These are phyloP conservation scores for Russula virescens DNA, from an alignment of 768 basidiomycete genomes.

Conservation along the genomic window DNA sequence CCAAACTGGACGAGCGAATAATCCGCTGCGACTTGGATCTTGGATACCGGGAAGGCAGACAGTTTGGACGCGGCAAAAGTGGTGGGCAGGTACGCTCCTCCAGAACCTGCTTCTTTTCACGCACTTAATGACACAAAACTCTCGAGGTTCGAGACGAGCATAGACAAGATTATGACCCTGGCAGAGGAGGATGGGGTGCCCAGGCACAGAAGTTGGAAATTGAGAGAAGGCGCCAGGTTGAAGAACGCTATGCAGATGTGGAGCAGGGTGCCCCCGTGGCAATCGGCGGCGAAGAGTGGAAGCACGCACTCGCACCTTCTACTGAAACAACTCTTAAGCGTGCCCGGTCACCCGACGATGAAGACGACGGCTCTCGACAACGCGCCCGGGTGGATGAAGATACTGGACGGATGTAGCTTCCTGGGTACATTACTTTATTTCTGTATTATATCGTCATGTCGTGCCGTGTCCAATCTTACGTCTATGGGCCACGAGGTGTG, in stretches of 20 bases:
- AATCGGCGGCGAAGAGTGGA: slow-evolving; percentile 83
- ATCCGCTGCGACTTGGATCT: slow-evolving; percentile 97
- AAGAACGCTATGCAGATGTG: slow-evolving; percentile 80
- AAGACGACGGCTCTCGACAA: slow-evolving; percentile 54
- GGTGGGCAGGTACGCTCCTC: slow-evolving; percentile 71
- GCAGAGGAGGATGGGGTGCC: slow-evolving; percentile 92
- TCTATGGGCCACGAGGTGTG: slow-evolving; percentile 18
- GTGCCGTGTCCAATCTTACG: not conserved
- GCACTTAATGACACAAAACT: slow-evolving; percentile 5
- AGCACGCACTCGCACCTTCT: slow-evolving; percentile 47
- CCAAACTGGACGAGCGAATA: slow-evolving; percentile 97
- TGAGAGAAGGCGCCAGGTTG: slow-evolving; percentile 73
- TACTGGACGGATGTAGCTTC: slow-evolving; percentile 59
- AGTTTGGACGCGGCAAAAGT: slow-evolving; percentile 95
- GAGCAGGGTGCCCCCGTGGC: slow-evolving; percentile 78
- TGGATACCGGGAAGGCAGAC: slow-evolving; percentile 93
- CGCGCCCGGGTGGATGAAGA: slow-evolving; percentile 60
- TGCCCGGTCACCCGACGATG: slow-evolving; percentile 73
- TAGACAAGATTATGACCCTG: slow-evolving; percentile 93
- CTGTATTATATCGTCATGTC: slow-evolving; percentile 20
- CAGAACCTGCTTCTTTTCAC: not conserved
- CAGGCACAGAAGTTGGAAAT: slow-evolving; percentile 70
- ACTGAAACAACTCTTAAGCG: slow-evolving; percentile 51
- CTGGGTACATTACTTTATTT: slow-evolving; percentile 10
- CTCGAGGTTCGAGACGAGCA: slow-evolving; percentile 83